Percentiles rank a stretch among this genome's conserved stretches.
These are phyloP conservation scores for Neonectria magnoliae DNA, from an alignment of 2,329 filamentous ascomycete species.

Conservation along the genomic window DNA sequence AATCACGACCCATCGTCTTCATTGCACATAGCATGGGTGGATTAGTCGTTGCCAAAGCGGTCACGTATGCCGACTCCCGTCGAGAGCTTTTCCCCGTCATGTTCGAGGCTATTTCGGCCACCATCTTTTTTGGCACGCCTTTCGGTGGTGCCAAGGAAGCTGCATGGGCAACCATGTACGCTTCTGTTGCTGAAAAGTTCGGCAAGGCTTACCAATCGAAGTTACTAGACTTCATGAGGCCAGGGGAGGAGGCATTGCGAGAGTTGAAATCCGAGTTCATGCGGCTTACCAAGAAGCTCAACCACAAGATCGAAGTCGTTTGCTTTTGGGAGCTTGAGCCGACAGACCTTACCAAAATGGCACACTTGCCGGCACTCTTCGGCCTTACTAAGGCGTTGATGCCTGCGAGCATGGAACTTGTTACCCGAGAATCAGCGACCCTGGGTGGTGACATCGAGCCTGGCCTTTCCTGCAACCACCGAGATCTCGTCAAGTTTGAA, in stretches of 20 bases:
- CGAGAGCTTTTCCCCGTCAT: conserved; percentile 50
- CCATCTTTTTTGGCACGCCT: conserved; percentile 54
- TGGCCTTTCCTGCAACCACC: conserved; percentile 51
- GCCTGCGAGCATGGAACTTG: conserved; percentile 48
- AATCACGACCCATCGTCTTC: conserved; percentile 52
- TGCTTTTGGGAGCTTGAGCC: conserved; percentile 54
- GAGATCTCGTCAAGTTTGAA: conserved; percentile 55
- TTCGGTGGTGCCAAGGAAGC: conserved; percentile 52
- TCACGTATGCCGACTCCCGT: conserved; percentile 43
- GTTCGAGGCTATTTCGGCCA: conserved; percentile 53
- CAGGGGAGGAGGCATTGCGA: conserved; percentile 49
- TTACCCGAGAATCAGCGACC: conserved; percentile 52
- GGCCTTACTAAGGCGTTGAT: conserved; percentile 29
- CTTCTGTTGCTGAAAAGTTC: conserved; percentile 47
- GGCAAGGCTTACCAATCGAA: conserved; percentile 48
- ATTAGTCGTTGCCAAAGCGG: conserved; percentile 54
- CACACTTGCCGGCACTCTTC: conserved; percentile 27
- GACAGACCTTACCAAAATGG: conserved; percentile 48
- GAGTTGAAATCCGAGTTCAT: conserved; percentile 54
- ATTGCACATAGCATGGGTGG: conserved; percentile 58
- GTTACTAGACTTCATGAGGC: conserved; percentile 53
- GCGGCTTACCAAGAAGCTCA: conserved; percentile 47
- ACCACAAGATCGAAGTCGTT: conserved; percentile 48
- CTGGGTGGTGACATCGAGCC: conserved; percentile 47
- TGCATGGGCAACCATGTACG: conserved; percentile 50